Evolutionary conservation across 1,284 basidiomycete genomes (phyloP), one percentile per base, ranked within the genome.

Genomic region (Cutaneotrichosporon mucoides): DNA sequence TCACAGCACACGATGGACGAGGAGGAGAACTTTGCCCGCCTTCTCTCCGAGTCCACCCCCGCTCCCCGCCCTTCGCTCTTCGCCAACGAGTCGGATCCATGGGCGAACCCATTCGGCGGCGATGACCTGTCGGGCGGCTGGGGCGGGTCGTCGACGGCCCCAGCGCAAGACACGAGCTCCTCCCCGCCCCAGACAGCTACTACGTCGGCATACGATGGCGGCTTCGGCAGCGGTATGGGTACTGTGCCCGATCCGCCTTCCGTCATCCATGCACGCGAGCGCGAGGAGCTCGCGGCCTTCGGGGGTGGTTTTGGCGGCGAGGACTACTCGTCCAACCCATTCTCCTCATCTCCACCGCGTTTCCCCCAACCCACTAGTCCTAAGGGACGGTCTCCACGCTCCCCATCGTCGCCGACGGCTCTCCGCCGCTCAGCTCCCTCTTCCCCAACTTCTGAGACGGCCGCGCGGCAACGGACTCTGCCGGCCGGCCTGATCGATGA

Each of bases 21-120:
- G 59, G 75, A 75, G 63, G 70, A 67, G 15, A 61, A 61, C 42
- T 76, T 76, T 55, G 73, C 73, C 11, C 69, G 68, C 37, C 67
- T 76, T 7, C 64, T 76, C 16, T 70, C 73, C 2, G 69, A 70
- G 50, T 72, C 73, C 5, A 66, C 66, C 7, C 55, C 65, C 4
- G 65, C 68, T 7, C 46, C 69, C 15, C 57, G 57, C 34, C 75
- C 73, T 0, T 53, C 63, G n/a, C 71, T 70, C 63, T 62, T 61
- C 53, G 13, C 34, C 15, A 24, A 53, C 41, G 40, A 51, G 35
- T 55, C 61, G 37, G 75, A 78, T 57, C 75, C 77, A 56, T 79
- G 76, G 72, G 76, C 75, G 10, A 77, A 79, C 65, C 77, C 77
- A 24, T 79, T 79, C 67, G 68, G 72, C 12, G 65, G 67, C 40